These are phyloP conservation scores for Acorus gramineus DNA, from an alignment of 106 monocot genomes.

Conservation along the genomic window DNA sequence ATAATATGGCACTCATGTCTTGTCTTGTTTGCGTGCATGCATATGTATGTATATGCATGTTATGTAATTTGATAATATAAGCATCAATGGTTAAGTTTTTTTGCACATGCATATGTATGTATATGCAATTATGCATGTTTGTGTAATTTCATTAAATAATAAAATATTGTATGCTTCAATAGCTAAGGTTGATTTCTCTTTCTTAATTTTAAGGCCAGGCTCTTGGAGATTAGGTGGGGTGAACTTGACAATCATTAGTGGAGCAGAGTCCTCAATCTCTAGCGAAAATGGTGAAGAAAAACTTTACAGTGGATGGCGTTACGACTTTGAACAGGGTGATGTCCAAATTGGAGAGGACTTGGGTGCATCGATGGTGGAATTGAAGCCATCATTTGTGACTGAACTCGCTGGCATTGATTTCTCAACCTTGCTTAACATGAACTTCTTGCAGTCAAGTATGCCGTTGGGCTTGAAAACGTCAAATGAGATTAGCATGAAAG, in stretches of 20 bases:
- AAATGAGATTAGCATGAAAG: slow-evolving; percentile 63
- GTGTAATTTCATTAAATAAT: neutral
- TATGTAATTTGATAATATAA: too few relatives aligned
- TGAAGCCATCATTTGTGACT: slow-evolving; percentile 26
- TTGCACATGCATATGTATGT: neutral
- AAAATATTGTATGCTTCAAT: neutral
- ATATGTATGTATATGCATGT: too few relatives aligned
- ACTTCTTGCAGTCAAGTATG: slow-evolving; percentile 7
- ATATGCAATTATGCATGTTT: neutral
- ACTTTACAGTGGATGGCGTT: slow-evolving; percentile 20
- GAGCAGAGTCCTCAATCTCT: slow-evolving; percentile 4
- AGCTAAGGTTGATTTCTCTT: neutral
- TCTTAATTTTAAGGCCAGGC: slow-evolving; percentile 51
- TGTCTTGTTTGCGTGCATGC: too few relatives aligned
- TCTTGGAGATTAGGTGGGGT: slow-evolving; percentile 70
- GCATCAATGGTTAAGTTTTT: too few relatives aligned
- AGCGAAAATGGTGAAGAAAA: neutral
- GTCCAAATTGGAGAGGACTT: slow-evolving; percentile 55
- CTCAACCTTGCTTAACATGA: slow-evolving; percentile 7
- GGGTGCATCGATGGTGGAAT: slow-evolving; percentile 37
- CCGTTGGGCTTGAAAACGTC: slow-evolving; percentile 2
- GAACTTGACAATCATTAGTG: slow-evolving; percentile 30
- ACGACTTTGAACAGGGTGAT: slow-evolving; percentile 48
- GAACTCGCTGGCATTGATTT: slow-evolving; percentile 20
- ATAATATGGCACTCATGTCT: too few relatives aligned